These are phyloP conservation scores for Neocatenulostroma microsporum DNA, from an alignment of 2,329 filamentous ascomycete genomes.

Conservation along the genomic window DNA sequence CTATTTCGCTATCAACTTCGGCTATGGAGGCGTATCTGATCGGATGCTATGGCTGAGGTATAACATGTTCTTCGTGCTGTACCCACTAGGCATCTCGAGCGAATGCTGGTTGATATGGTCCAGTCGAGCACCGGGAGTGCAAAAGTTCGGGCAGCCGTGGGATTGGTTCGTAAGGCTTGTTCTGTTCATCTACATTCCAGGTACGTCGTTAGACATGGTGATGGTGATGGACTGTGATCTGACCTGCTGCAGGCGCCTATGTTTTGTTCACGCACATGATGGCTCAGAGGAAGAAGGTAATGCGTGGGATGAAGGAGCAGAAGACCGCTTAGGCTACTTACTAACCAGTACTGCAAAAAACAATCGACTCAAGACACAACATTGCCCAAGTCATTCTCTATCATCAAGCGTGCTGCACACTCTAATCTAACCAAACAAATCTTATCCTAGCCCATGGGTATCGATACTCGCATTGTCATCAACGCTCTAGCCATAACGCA, in stretches of 20 bases:
- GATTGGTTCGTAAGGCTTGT: constrained; percentile 57
- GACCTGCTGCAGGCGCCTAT: constrained; percentile 53
- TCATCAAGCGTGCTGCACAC: too few relatives aligned
- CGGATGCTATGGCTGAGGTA: constrained; percentile 73
- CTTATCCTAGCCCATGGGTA: too few relatives aligned
- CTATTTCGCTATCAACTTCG: constrained; percentile 74
- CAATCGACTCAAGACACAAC: too few relatives aligned
- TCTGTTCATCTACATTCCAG: constrained; percentile 69
- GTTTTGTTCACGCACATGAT: constrained; percentile 94
- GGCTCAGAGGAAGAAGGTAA: constrained; percentile 72
- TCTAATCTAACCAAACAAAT: too few relatives aligned
- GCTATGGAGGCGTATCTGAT: constrained; percentile 48
- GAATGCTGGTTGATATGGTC: constrained; percentile 75
- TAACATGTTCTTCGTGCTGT: constrained; percentile 88
- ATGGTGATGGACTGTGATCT: constrained; percentile 14
- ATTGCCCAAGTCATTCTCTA: too few relatives aligned
- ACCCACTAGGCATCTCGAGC: constrained; percentile 82
- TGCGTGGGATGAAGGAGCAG: constrained; percentile 42
- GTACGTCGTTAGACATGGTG: constrained; percentile 43
- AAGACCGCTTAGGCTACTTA: too few relatives aligned
- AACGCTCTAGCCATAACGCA: too few relatives aligned
- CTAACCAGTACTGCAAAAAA: too few relatives aligned
- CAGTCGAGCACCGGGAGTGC: constrained; percentile 51
- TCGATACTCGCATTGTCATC: too few relatives aligned
- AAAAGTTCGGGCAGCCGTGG: constrained; percentile 42